phyloP scores from a whole-genome alignment of 345 rosid genomes.

The Lepidium didymum region DNA sequence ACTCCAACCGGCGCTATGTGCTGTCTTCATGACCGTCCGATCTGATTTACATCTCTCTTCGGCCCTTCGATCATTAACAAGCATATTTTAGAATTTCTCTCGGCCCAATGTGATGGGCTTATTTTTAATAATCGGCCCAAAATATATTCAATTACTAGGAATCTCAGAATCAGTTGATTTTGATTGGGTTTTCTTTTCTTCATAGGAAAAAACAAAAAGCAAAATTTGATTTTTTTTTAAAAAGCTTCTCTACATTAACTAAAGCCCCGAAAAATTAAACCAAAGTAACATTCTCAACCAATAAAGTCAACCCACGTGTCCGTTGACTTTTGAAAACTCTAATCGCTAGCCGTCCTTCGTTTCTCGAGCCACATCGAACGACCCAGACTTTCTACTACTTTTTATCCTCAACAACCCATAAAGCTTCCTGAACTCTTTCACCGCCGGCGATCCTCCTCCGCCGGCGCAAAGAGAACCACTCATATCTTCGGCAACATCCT shows the following conservation, averaged over 20 bases:
- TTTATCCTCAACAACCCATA: constrained; percentile 58
- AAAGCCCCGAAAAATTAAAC: neutral
- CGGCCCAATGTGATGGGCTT: neutral
- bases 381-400: constrained; percentile 44
- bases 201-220: neutral
- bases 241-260: constrained; percentile 9
- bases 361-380: constrained; percentile 34
- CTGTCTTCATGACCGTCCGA: neutral
- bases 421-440: constrained; percentile 58
- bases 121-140: neutral
- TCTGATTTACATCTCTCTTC: neutral
- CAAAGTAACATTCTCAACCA: constrained; percentile 11
- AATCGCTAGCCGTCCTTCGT: constrained; percentile 28
- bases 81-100: neutral
- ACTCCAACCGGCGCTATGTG: too few relatives aligned
- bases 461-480: constrained; percentile 39
- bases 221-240: neutral
- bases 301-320: neutral
- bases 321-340: neutral
- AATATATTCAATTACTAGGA: neutral
- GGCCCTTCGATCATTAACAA: neutral
- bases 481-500: constrained; percentile 23
- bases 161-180: neutral
- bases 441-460: constrained; percentile 41
- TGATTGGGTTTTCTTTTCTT: neutral